Evolutionary conservation across 345 rosid genomes (phyloP).

Genomic region (Reutealis trisperma): DNA sequence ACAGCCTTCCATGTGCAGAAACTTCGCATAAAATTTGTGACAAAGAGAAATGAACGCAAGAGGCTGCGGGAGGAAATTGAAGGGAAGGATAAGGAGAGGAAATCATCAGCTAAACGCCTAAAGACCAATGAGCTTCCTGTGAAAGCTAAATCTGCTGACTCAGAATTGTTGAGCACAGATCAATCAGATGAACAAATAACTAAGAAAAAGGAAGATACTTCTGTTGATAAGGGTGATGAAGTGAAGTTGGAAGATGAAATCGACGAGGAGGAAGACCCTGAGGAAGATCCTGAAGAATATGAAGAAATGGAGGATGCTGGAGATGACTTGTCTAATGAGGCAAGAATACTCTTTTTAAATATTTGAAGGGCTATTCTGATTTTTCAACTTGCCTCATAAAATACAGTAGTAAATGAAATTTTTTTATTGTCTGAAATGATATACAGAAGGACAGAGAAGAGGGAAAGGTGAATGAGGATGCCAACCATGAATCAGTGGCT

Average conservation of each 20-base stretch:
- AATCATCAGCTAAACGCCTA: slow-evolving; percentile 44
- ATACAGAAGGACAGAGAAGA: slow-evolving; percentile 44
- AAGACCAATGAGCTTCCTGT: slow-evolving; percentile 57
- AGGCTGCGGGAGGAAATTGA: slow-evolving; percentile 62
- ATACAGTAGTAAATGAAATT: not conserved
- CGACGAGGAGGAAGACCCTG: slow-evolving; percentile 49
- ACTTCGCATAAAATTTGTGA: slow-evolving; percentile 60
- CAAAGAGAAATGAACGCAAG: slow-evolving; percentile 73
- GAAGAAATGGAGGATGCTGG: slow-evolving; percentile 44
- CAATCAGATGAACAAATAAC: slow-evolving; percentile 23
- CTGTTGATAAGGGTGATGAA: slow-evolving; percentile 42
- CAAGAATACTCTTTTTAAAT: slow-evolving; percentile 15
- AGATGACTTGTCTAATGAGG: slow-evolving; percentile 56
- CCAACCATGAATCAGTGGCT: slow-evolving; percentile 31
- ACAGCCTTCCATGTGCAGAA: slow-evolving; percentile 43
- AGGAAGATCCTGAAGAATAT: slow-evolving; percentile 67
- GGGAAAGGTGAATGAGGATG: slow-evolving; percentile 38
- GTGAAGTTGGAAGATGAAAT: slow-evolving; percentile 37
- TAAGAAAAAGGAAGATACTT: slow-evolving; percentile 30
- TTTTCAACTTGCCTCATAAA: not conserved
- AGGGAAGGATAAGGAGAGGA: slow-evolving; percentile 47
- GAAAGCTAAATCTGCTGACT: slow-evolving; percentile 36
- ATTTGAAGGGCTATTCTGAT: not conserved
- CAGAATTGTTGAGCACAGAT: slow-evolving; percentile 35
- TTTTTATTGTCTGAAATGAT: slow-evolving; percentile 2